Conservation (phyloP, 2,329 filamentous ascomycete genomes). For the Westerdykella sp. region DNA sequence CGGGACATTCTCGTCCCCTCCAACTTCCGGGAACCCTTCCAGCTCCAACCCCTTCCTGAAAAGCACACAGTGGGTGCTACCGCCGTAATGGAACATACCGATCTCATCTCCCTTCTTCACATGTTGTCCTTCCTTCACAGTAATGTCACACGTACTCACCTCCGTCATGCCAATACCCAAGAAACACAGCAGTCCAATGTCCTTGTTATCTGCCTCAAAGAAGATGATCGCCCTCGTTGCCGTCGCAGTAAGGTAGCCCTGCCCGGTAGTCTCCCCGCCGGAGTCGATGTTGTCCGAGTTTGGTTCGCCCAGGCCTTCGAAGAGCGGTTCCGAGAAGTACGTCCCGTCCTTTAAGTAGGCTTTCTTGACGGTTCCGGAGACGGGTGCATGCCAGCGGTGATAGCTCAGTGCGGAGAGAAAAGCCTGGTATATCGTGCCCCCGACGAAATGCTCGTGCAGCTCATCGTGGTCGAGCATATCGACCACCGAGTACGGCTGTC, state of each 20-base stretch:
- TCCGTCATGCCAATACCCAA: slow-evolving; percentile 71
- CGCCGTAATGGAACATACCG: slow-evolving; percentile 79
- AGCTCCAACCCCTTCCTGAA: slow-evolving; percentile 54
- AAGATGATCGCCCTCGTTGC: slow-evolving; percentile 65
- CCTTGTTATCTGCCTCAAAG: slow-evolving; percentile 61
- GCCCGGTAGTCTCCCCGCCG: slow-evolving; percentile 46
- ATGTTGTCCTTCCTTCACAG: slow-evolving; percentile 58
- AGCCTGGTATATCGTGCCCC: slow-evolving; percentile 64
- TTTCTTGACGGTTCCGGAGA: slow-evolving; percentile 55
- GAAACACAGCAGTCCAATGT: slow-evolving; percentile 64
- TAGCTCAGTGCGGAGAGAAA: slow-evolving; percentile 63
- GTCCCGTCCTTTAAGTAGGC: slow-evolving; percentile 57
- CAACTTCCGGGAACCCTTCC: slow-evolving; percentile 29
- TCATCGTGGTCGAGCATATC: slow-evolving; percentile 58
- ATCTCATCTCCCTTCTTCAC: slow-evolving; percentile 64
- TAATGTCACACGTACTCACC: slow-evolving; percentile 67
- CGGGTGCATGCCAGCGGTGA: slow-evolving; percentile 67
- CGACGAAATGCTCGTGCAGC: slow-evolving; percentile 50
- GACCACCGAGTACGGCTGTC: slow-evolving; percentile 58
- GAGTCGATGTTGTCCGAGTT: slow-evolving; percentile 33
- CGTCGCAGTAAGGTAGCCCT: slow-evolving; percentile 62
- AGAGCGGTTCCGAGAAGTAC: slow-evolving; percentile 59
- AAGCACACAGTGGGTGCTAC: slow-evolving; percentile 62
- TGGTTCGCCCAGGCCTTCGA: slow-evolving; percentile 42
- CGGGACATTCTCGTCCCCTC: slow-evolving; percentile 32